Base-by-base conservation (phyloP, 2,329 filamentous ascomycete genomes). In the Botrytis tulipae region DNA sequence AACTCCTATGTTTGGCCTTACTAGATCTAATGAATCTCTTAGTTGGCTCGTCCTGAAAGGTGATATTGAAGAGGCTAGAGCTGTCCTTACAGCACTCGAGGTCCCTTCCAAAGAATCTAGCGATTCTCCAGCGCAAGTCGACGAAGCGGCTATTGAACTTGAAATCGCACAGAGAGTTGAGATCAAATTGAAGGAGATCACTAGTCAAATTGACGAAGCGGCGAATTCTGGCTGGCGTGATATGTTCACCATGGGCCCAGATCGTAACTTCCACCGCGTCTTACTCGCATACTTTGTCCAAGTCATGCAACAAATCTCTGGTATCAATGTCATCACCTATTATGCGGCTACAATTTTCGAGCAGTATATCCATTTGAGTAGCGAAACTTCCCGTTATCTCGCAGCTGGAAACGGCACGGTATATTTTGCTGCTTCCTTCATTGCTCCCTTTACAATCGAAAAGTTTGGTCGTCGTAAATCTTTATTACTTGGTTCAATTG, bases 231-330 rank as follows among this genome's bases (percentile, higher is more conserved):
- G 71, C 16, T 72, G 48, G 25, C 32, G 62, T 16, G 71, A 72
- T 61, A 32, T 72, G 16, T 72, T 72, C 29, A 72, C 71, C 22
- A 72, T 72, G 71, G 71, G 71, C n/a, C 71, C 51, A 4, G 62
- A 72, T 22, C 71, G 71, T 8, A 68, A 90, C 86, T 81, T 93
- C 73, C 91, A 91, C 79, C 89, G 90, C 77, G 91, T 90, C 42
- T 89, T 93, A 74, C 86, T 93, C 69, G 91, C 91, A 78, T 91
- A 88, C 62, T 90, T 90, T n/a, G 86, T 93, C 51, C 91, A 73
- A 77, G 82, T 87, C 29, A 84, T 87, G 80, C 86, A 89, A 76
- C 87, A 89, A 75, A 82, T 84, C 12, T 80, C 79, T 3, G 83
- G 80, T 8, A 84, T 84, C 65, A 85, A 85, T 71, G 77, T 84